Evolutionary conservation across 164 flowering plant species (phyloP).

Genomic region (Pachysandra terminalis): DNA sequence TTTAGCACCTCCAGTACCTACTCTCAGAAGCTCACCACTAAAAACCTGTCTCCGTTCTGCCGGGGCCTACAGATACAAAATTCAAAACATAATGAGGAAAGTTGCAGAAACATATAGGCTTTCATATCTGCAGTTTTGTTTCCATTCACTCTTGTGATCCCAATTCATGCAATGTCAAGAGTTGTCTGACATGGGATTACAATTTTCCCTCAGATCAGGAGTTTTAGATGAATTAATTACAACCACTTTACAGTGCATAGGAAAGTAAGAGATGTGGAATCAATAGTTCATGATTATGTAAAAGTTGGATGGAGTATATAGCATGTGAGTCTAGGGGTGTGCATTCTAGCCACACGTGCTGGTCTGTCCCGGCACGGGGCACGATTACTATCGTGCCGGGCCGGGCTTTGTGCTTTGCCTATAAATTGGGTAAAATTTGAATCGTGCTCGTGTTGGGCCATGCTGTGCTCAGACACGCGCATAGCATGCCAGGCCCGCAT

Average conservation of each 20-base stretch:
- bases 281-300: background rate
- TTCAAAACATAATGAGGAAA: background rate
- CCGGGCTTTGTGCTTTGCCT: too few species aligned
- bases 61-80: constrained; percentile 51
- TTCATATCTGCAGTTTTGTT: background rate
- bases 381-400: too few species aligned
- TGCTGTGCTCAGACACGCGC: too few species aligned
- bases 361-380: too few species aligned
- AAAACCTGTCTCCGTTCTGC: constrained; percentile 69
- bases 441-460: too few species aligned
- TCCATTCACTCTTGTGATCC: background rate
- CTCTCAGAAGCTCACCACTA: constrained; percentile 54
- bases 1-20: constrained; percentile 81
- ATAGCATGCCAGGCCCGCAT: too few species aligned
- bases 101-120: background rate
- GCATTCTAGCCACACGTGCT: too few species aligned
- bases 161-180: background rate
- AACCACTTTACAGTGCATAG: background rate
- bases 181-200: background rate
- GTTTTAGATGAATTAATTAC: too few species aligned
- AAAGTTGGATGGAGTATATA: too few species aligned
- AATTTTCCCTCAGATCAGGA: background rate
- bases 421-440: too few species aligned
- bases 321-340: too few species aligned
- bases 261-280: background rate